Percentiles rank a stretch among this genome's conserved stretches.
phyloP scores from a whole-genome alignment of 805 yeast genomes.

The Candida easanensis region DNA sequence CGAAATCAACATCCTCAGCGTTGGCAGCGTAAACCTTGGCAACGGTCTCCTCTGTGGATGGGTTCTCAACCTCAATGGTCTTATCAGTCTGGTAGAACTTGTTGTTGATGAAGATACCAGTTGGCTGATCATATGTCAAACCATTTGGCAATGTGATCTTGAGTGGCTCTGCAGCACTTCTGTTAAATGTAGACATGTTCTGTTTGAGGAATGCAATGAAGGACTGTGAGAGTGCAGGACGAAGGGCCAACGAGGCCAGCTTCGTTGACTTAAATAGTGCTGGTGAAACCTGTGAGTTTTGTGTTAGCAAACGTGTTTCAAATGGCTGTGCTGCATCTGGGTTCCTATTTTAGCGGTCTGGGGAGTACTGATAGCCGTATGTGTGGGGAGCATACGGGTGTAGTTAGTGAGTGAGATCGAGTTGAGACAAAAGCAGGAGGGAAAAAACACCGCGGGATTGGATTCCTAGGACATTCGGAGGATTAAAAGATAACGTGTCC shows the following conservation, averaged over 20 bases:
- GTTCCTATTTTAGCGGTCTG: conserved; percentile 4
- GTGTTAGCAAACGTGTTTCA: neutral
- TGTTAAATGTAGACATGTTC: conserved; percentile 16
- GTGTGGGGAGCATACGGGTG: neutral
- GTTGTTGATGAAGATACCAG: conserved; percentile 86
- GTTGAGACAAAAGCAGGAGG: neutral
- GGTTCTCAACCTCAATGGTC: conserved; percentile 53
- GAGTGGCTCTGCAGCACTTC: conserved; percentile 32
- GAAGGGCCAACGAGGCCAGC: conserved; percentile 4
- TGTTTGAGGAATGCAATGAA: conserved; percentile 1
- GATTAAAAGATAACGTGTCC: neutral
- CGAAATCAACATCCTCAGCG: conserved; percentile 63
- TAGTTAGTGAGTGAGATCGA: neutral
- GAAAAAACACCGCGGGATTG: neutral
- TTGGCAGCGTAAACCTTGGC: conserved; percentile 57
- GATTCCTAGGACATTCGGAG: neutral
- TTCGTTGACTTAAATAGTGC: conserved; percentile 8
- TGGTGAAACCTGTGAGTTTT: neutral
- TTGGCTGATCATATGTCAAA: conserved; percentile 67
- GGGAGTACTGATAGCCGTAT: neutral
- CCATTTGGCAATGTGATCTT: conserved; percentile 65
- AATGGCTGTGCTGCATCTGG: neutral
- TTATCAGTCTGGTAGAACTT: conserved; percentile 63
- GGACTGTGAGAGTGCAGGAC: neutral
- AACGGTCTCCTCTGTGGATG: conserved; percentile 62